A percentile compares a stretch with the other conserved stretches of the same genome.
phyloP scores from a whole-genome alignment of 1,139 yeast genomes.

The Saccharomycopsis hybrid region DNA sequence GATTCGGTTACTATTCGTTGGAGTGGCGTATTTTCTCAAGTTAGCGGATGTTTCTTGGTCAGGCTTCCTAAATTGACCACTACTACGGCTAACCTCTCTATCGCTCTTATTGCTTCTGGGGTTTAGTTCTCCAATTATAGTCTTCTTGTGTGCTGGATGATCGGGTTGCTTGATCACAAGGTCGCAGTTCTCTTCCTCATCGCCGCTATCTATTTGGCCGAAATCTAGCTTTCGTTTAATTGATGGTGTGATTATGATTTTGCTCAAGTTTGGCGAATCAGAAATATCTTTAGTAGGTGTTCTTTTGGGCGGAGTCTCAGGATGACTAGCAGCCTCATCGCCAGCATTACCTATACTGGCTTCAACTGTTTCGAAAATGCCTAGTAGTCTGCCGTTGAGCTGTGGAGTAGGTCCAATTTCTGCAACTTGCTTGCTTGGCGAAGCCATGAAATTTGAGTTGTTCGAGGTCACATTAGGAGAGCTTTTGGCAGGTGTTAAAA shows the following conservation, averaged over 20 bases:
- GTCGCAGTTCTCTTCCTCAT: slow-evolving; percentile 14
- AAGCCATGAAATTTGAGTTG: not conserved
- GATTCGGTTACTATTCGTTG: slow-evolving; percentile 12
- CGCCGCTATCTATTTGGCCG: slow-evolving; percentile 12
- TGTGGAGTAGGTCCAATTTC: slow-evolving; percentile 49
- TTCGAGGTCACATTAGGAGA: slow-evolving; percentile 3
- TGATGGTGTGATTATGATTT: slow-evolving; percentile 12
- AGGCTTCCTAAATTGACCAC: too few relatives aligned
- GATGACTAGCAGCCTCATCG: not conserved
- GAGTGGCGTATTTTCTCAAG: slow-evolving; percentile 1
- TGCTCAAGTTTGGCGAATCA: slow-evolving; percentile 12
- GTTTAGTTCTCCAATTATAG: too few relatives aligned
- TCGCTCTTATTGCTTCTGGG: too few relatives aligned
- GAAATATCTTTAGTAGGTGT: slow-evolving; percentile 28
- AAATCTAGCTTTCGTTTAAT: slow-evolving; percentile 11
- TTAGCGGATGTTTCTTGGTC: too few relatives aligned
- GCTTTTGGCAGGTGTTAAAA: slow-evolving; percentile 15
- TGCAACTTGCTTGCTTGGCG: slow-evolving; percentile 7
- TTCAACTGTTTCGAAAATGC: slow-evolving; percentile 34
- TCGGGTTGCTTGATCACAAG: too few relatives aligned
- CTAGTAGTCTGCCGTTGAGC: slow-evolving; percentile 42
- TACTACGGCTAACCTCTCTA: too few relatives aligned
- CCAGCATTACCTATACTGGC: too few relatives aligned
- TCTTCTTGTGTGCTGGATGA: too few relatives aligned
- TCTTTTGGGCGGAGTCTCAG: slow-evolving; percentile 40